These are phyloP conservation scores for Erodium texanum DNA, from an alignment of 441 rosid genomes.

Conservation along the genomic window DNA sequence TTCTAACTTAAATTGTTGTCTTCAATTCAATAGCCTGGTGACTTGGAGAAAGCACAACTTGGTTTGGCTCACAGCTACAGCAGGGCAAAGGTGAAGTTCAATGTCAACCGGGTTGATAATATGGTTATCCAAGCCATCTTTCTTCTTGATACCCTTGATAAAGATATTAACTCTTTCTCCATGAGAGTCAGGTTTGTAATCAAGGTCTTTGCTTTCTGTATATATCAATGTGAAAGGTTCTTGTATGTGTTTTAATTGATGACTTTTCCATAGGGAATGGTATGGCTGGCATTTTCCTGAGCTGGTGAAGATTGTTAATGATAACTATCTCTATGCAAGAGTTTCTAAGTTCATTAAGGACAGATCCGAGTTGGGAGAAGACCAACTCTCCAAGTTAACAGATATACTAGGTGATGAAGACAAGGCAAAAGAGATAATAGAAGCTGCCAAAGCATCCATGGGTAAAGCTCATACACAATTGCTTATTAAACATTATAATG, in stretches of 20 bases:
- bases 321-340: constrained; percentile 83
- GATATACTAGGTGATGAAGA: constrained; percentile 88
- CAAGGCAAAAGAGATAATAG: constrained; percentile 78
- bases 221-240: not conserved
- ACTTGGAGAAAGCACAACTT: constrained; percentile 84
- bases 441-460: constrained; percentile 98
- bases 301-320: constrained; percentile 78
- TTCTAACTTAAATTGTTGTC: not conserved
- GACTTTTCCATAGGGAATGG: constrained; percentile 65
- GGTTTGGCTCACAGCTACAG: constrained; percentile 95
- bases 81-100: constrained; percentile 94
- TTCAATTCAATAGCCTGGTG: constrained; percentile 56
- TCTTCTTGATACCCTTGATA: constrained; percentile 84
- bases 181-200: constrained; percentile 86
- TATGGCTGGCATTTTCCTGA: constrained; percentile 98
- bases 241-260: not conserved
- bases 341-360: constrained; percentile 76
- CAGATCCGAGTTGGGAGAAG: constrained; percentile 74
- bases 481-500: not conserved
- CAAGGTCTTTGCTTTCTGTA: not conserved
- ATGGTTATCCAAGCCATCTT: constrained; percentile 96
- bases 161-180: constrained; percentile 79
- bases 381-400: constrained; percentile 55
- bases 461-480: constrained; percentile 33
- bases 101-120: constrained; percentile 88